Base-by-base conservation (phyloP, 2,329 filamentous ascomycete species). In the Calonectria pauciramosa region DNA sequence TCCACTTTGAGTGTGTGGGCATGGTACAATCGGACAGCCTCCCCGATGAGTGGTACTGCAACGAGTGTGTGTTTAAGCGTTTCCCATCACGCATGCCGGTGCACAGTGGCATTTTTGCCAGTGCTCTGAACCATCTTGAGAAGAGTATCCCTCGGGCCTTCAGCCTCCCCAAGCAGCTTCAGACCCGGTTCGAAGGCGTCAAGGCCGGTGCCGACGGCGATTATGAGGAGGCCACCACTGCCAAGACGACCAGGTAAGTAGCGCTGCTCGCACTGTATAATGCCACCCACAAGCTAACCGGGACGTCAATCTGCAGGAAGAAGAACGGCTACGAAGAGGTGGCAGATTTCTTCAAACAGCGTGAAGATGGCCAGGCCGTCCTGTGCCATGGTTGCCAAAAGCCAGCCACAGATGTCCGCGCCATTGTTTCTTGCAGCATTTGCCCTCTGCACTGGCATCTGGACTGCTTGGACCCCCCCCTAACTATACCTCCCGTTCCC, bases 391-490 rank as follows among this genome's bases (percentile, higher is more conserved):
- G 88, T 56, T 99, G 96, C 86, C 90, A 94, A 77, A 89, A 90
- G 80, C 90, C 93, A 34, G 91, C 93, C 59, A 87, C 90, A 26
- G 85, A 87, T 76, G 79, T 83, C 47, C 92, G 94, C 32, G 91
- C 93, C 78, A 96, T 99, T 80, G 94, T 98, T 78, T 92, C 94
- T 59, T 99, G 96, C 87, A 96, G 96, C 84, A 91, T 90, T 81
- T 99, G 96, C 85, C 89, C 91, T 16, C 90, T 95, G 41, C 90
- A 93, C 82, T 99, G 96, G 94, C 97, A 99, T 86, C 88, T 98
- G 67, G 96, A 99, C 85, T 99, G 97, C 85, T 88, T 98, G 20
- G 93, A 97, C 82, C 95, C 95, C 34, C 96, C 96, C 41, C 87
- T 96, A 82, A 92, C 96, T 41, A 92, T 94, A 70, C 94, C 95